Base-by-base conservation (phyloP, 2,329 filamentous ascomycete genomes). In the Pestalotiopsis sp. region DNA sequence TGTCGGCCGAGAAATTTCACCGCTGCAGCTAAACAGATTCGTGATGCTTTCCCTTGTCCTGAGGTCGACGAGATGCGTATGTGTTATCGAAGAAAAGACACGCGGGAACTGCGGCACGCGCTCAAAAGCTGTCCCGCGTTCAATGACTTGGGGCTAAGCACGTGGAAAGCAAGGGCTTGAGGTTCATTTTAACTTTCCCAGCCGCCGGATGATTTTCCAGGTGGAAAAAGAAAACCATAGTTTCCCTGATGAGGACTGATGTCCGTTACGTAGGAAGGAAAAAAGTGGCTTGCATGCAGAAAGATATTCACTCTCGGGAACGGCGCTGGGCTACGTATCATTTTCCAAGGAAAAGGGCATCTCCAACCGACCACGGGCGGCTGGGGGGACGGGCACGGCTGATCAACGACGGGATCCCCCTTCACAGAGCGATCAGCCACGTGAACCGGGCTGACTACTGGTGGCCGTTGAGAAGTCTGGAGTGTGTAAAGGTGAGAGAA, bases 151-250 rank as follows among this genome's bases (percentile, higher is more conserved):
- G 17, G 17, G 17, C 7, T 52, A 52, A 20, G 20, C 45, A 52
- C 45, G 45, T 52, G 45, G 45, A 52, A 52, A 27, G 57, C 23
- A 59, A 23, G 36, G 59, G 17, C 27, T 62, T 39, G 59, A 62
- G n/a, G 59, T 62, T 62, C 59, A 62, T 62, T 62, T 62, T 62
- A 62, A 14, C 59, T 62, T 62, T 62, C 20, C 45, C 59, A 62
- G 59, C 59, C 59, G 59, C 20, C 59, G 59, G n/a, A 20, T 23
- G 45, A 52, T 36, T 38, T 39, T 62, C 7, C 31, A n/a, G 31
- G 17, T 12, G 11, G 27, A 27, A 36, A 39, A 38, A 62, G 36
- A 39, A 62, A 62, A 36, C 17, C 20, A 20, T 12, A 36, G 13
- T 59, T 31, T 14, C 11, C n/a, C 31, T 20, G 27, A 20, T 11